Base-by-base conservation (phyloP, 306 rosid genomes). In the Gleditsia sinensis region DNA sequence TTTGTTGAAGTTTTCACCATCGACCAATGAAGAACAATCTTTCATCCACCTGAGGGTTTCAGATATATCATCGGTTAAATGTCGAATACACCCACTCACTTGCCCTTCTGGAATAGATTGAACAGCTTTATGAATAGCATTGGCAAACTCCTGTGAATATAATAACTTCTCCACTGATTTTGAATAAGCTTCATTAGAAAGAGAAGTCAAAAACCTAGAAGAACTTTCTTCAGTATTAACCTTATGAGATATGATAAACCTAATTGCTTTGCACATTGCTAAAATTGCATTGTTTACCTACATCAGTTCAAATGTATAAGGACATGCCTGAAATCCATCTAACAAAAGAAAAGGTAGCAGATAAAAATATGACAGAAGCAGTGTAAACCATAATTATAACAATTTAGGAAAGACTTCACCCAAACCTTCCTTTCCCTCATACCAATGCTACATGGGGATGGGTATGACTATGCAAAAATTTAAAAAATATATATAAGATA, bases 51-150 rank as follows among this genome's bases (percentile, higher is more conserved):
- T 82, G 4, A 90, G 78, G 74, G 94, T 80, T 83, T 87, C 90
- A 23, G 94, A 85, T 82, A 89, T 63, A 76, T 91, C 97, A 57
- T 51, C 76, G 33, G 83, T 81, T 69, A 91, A 69, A 80, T 83
- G 87, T 55, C 75, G 82, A 76, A 91, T 72, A 80, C 83, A 89
- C 64, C 82, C 89, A 69, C 87, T 84, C 23, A 85, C 94, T 85
- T 91, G 92, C 48, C 98, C 97, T 87, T 91, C 98, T 36, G 98
- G 98, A 72, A 88, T 82, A 64, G 85, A 81, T 76, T 83, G 83
- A 76, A 91, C 34, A 34, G 90, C 90, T 81, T 75, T 82, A 75
- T 69, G 80, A 66, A 89, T 71, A 56, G 87, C 88, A 79, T 59
- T 62, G 72, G 83, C 83, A 62, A 94, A 85, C 53, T 84, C 84